Evolutionary conservation across 208 protist species (phyloP).

Genomic region (Trypanosoma boissoni): DNA sequence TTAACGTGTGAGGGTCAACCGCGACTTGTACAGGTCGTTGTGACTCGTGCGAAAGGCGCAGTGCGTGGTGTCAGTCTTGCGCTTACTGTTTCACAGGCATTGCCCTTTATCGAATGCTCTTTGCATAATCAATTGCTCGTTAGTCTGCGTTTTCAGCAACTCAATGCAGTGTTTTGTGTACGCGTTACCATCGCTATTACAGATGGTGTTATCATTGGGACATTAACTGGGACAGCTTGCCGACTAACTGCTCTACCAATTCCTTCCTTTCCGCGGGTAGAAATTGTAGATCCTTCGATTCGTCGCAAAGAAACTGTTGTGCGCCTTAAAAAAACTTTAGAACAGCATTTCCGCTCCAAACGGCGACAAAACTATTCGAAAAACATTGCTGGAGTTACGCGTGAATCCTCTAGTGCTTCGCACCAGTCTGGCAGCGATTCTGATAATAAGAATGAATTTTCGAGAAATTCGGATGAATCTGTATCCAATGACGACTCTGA

Average conservation of each 20-base stretch:
- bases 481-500: slow-evolving; percentile 18
- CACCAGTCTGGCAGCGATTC: neutral
- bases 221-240: slow-evolving; percentile 72
- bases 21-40: slow-evolving; percentile 74
- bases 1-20: slow-evolving; percentile 49
- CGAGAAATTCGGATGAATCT: slow-evolving; percentile 12
- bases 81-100: slow-evolving; percentile 72
- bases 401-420: slow-evolving; percentile 1
- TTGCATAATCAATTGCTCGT: slow-evolving; percentile 91
- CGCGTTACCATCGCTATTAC: slow-evolving; percentile 72
- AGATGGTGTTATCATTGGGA: slow-evolving; percentile 70
- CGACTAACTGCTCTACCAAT: slow-evolving; percentile 73
- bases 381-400: neutral
- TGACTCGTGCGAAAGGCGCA: slow-evolving; percentile 64
- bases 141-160: slow-evolving; percentile 66
- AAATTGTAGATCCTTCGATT: slow-evolving; percentile 61
- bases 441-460: neutral
- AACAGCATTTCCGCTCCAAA: slow-evolving; percentile 25
- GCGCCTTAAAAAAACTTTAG: slow-evolving; percentile 59
- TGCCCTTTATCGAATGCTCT: slow-evolving; percentile 89
- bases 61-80: slow-evolving; percentile 75
- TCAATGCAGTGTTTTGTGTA: slow-evolving; percentile 88
- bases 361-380: neutral
- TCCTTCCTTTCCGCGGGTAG: slow-evolving; percentile 51
- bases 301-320: slow-evolving; percentile 55